Evolutionary conservation across 768 basidiomycete genomes (phyloP), one percentile per base, ranked within the genome.

Genomic region (Calocybe indica): DNA sequence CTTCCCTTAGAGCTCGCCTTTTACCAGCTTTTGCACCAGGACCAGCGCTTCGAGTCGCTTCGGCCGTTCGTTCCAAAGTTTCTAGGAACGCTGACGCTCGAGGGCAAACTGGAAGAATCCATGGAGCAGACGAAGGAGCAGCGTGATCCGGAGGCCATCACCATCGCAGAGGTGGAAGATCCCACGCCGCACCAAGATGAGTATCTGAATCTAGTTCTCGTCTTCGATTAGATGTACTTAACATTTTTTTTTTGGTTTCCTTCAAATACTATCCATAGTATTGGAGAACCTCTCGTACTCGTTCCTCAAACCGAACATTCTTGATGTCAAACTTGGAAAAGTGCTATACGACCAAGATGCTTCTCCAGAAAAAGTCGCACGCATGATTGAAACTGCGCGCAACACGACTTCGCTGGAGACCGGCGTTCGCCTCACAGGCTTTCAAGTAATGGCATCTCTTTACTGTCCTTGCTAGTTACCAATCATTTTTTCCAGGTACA

Each of bases 291-390:
- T 93, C 9, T 66, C 86, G 2, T 65, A 84, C 54, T 59, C 73
- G 1, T 97, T 93, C 70, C 56, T 66, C 33, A 85, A 82, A 60
- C 94, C 94, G 5, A 92, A 88, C 55, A 78, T 96, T 48, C 71
- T 97, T 29, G 95, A 99, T 62, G 74, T 92, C 61, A 99, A 98
- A 64, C 85, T 98, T 11, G 96, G 96, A 1, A 94, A 87, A 0
- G 72, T 86, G 1, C 75, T 98, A n/a, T 89, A 88, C 52, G 92
- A 89, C 43, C 78, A 83, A 14, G 59, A 61, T 8, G 75, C 86
- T 5, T 62, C 75, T 0, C 72, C 77, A 2, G 89, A 88, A 48
- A 99, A 99, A 68, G 74, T 78, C 50, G 75, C 67, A 36, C 80
- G 88, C 22, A 93, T 94, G 93, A 69, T 76, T 47, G 74, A 79